Conservation (phyloP, 345 rosid genomes). For the Corchorus olitorius region DNA sequence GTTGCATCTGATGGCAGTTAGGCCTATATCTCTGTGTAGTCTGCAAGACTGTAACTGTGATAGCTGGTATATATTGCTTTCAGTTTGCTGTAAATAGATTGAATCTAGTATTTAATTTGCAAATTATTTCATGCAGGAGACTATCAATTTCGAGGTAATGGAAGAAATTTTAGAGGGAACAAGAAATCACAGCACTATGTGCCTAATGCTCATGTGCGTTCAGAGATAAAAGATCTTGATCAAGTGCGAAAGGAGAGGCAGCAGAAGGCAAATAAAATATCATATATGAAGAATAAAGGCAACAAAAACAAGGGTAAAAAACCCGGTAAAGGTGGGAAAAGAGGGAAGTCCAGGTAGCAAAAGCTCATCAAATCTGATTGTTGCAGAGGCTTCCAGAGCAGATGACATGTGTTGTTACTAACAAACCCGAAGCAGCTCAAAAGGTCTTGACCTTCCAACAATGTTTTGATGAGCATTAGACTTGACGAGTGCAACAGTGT, state of each 20-base stretch:
- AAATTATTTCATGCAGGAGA: conserved; percentile 38
- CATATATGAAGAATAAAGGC: conserved; percentile 64
- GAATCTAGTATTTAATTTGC: conserved; percentile 1
- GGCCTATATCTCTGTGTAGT: background rate
- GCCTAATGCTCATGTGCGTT: conserved; percentile 79
- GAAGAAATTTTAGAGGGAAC: conserved; percentile 50
- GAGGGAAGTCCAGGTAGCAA: conserved; percentile 41
- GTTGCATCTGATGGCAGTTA: background rate
- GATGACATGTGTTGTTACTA: background rate
- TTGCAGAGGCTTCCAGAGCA: background rate
- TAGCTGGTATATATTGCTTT: background rate
- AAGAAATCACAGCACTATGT: conserved; percentile 45
- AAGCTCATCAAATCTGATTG: background rate
- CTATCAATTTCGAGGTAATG: conserved; percentile 26
- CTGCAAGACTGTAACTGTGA: background rate
- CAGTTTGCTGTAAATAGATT: background rate
- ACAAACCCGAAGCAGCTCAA: background rate
- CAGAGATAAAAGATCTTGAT: conserved; percentile 82
- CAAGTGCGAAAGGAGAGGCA: conserved; percentile 92
- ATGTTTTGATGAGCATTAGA: background rate
- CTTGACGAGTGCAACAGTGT: background rate
- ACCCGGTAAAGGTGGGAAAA: conserved; percentile 36
- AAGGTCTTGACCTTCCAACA: conserved; percentile 21
- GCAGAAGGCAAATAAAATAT: conserved; percentile 60
- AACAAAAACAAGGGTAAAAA: conserved; percentile 44